A percentile compares a stretch with the other conserved stretches of the same genome.
Evolutionary conservation across 805 yeast species (phyloP).

Genomic region (Candida broadrunensis): DNA sequence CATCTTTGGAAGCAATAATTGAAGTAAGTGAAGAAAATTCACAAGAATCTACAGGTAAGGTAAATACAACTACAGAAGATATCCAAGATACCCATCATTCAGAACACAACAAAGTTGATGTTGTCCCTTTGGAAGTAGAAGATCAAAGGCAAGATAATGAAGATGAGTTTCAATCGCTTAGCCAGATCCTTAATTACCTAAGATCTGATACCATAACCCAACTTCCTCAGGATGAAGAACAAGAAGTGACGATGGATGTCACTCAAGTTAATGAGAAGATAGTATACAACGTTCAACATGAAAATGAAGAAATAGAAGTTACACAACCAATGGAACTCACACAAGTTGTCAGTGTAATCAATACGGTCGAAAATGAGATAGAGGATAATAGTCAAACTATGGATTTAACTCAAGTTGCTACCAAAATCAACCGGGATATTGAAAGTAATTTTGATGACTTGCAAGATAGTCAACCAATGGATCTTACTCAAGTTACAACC

Average conservation of each 20-base stretch:
- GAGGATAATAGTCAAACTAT: constrained; percentile 10
- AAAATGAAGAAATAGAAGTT: constrained; percentile 8
- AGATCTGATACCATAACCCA: too few species aligned
- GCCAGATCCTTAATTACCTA: too few species aligned
- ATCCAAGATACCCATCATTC: not conserved
- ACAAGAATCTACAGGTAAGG: not conserved
- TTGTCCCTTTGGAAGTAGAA: too few species aligned
- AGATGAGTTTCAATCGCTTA: too few species aligned
- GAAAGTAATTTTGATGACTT: not conserved
- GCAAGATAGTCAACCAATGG: constrained; percentile 17
- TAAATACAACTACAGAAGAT: not conserved
- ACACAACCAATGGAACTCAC: constrained; percentile 13
- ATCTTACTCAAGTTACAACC: constrained; percentile 4
- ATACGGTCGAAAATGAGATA: not conserved
- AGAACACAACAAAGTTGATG: too few species aligned
- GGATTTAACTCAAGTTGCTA: constrained; percentile 11
- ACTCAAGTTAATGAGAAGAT: constrained; percentile 5
- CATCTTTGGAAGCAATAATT: not conserved
- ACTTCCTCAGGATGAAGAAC: too few species aligned
- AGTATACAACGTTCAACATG: not conserved
- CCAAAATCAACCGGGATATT: not conserved
- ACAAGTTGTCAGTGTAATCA: constrained; percentile 5
- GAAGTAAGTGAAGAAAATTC: constrained; percentile 2
- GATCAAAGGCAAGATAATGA: too few species aligned
- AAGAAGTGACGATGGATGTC: constrained; percentile 16